A percentile compares a stretch with the other conserved stretches of the same genome.
Evolutionary conservation across 345 rosid genomes (phyloP).

Genomic region (Brassica nigra): DNA sequence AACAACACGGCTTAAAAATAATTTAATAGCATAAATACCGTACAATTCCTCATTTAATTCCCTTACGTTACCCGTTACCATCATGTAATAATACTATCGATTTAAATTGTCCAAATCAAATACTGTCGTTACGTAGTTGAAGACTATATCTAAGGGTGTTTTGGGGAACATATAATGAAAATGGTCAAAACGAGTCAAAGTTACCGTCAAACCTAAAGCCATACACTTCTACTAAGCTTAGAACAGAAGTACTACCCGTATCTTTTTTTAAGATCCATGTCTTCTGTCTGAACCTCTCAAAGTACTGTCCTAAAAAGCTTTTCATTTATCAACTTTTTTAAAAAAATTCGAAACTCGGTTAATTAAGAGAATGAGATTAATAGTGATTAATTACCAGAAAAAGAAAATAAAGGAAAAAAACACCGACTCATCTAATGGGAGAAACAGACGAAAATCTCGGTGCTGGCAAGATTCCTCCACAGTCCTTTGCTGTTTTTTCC

Average conservation of each 20-base stretch:
- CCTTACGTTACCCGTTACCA: conserved; percentile 35
- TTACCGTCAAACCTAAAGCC: conserved; percentile 41
- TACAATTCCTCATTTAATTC: conserved; percentile 19
- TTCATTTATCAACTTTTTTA: background rate
- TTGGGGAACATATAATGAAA: background rate
- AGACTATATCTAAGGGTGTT: conserved; percentile 21
- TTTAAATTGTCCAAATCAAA: conserved; percentile 24
- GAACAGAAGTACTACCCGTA: conserved; percentile 24
- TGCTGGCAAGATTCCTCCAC: conserved; percentile 76
- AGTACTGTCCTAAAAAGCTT: conserved; percentile 38
- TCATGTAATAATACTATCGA: background rate
- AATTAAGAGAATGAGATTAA: background rate
- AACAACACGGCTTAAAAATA: conserved; percentile 1
- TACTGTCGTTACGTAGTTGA: conserved; percentile 28
- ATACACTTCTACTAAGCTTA: conserved; percentile 11
- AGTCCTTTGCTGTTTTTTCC: conserved; percentile 32
- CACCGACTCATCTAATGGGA: conserved; percentile 46
- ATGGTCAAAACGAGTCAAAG: conserved; percentile 44
- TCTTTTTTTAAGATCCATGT: conserved; percentile 37
- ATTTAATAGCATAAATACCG: background rate
- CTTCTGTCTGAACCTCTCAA: conserved; percentile 33
- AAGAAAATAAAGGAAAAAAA: conserved; percentile 20
- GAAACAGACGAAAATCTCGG: conserved; percentile 64
- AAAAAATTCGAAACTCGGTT: background rate
- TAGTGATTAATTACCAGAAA: conserved; percentile 5